Evolutionary conservation across 306 rosid species (phyloP).

Genomic region (Myrica gale): DNA sequence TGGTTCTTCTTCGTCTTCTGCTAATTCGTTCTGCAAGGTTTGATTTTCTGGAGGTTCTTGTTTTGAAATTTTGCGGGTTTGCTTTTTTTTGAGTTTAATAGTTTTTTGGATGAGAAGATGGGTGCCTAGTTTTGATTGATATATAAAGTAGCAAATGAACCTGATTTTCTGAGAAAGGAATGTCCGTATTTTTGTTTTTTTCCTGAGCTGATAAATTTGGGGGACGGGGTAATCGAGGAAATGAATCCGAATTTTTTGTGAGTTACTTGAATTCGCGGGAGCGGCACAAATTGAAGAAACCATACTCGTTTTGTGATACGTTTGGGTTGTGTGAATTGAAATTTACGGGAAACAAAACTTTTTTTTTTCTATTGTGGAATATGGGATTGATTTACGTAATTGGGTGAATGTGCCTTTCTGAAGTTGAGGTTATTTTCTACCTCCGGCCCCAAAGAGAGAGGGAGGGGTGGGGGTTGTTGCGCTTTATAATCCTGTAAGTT

Average conservation of each 20-base stretch:
- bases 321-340: no score
- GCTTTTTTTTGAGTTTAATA: neutral
- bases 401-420: no score
- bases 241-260: neutral
- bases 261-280: neutral
- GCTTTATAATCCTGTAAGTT: neutral
- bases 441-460: no score
- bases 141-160: neutral
- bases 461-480: neutral
- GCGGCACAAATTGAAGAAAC: neutral
- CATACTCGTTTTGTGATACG: neutral
- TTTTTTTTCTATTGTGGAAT: neutral
- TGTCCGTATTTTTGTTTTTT: neutral
- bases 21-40: constrained; percentile 63
- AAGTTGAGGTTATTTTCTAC: no score
- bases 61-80: neutral
- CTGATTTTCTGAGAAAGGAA: neutral
- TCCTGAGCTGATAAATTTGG: neutral
- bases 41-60: neutral
- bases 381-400: no score
- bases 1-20: constrained; percentile 46
- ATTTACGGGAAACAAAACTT: neutral
- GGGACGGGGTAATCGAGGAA: neutral
- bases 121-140: neutral
- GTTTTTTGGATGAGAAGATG: neutral